Conservation (phyloP, 345 rosid genomes). For the Arabis hirsuta region DNA sequence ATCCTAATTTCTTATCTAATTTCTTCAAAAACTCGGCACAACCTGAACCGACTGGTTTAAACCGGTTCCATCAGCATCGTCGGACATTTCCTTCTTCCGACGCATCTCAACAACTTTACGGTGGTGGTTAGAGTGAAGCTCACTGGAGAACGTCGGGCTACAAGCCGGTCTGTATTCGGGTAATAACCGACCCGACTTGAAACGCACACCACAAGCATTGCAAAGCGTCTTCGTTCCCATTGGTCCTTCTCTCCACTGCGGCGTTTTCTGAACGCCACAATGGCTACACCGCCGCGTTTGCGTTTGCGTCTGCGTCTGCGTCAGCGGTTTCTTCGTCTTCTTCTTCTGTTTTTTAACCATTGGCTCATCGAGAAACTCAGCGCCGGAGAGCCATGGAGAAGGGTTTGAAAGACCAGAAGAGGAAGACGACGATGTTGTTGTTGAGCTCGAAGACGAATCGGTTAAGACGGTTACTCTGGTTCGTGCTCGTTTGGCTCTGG, state of each 20-base stretch:
- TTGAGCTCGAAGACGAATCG: slow-evolving; percentile 45
- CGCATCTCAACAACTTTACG: slow-evolving; percentile 42
- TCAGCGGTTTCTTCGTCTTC: background rate
- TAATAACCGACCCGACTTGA: slow-evolving; percentile 51
- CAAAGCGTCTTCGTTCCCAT: slow-evolving; percentile 52
- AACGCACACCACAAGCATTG: slow-evolving; percentile 56
- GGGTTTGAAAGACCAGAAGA: slow-evolving; percentile 28
- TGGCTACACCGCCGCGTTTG: slow-evolving; percentile 47
- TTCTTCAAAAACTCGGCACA: slow-evolving; percentile 59
- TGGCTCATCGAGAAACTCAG: slow-evolving; percentile 24
- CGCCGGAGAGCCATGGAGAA: slow-evolving; percentile 23
- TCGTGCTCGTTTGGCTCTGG: slow-evolving; percentile 70
- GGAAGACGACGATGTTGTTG: slow-evolving; percentile 18
- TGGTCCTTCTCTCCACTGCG: slow-evolving; percentile 56
- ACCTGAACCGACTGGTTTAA: slow-evolving; percentile 22
- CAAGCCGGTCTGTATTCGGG: slow-evolving; percentile 56
- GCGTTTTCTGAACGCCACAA: slow-evolving; percentile 44
- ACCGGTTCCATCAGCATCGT: slow-evolving; percentile 32
- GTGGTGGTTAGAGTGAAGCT: slow-evolving; percentile 47
- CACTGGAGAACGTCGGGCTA: slow-evolving; percentile 50
- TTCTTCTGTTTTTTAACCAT: slow-evolving; percentile 17
- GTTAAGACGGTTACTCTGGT: slow-evolving; percentile 49
- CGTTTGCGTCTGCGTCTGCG: slow-evolving; percentile 24
- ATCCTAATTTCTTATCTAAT: slow-evolving; percentile 2
- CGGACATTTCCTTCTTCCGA: slow-evolving; percentile 33